These are phyloP conservation scores for Phytophthora pluvialis DNA, from an alignment of 352 stramenopile genomes.

Conservation along the genomic window DNA sequence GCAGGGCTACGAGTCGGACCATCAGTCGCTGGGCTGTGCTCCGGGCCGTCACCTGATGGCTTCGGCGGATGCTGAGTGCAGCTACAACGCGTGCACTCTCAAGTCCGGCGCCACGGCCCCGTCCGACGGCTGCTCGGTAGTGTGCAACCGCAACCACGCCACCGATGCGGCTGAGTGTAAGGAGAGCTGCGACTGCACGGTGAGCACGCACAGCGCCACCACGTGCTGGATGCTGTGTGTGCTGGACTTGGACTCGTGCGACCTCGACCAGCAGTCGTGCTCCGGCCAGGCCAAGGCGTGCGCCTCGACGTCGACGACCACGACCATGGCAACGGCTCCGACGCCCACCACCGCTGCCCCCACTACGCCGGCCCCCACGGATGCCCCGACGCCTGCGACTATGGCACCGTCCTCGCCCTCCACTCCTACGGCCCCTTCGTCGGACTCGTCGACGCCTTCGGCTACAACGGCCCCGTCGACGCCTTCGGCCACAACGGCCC, in stretches of 20 bases:
- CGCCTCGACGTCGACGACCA: conserved; percentile 10
- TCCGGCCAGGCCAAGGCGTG: conserved; percentile 46
- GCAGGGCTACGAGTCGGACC: conserved; percentile 30
- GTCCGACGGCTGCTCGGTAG: conserved; percentile 31
- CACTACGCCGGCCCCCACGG: conserved; percentile 4
- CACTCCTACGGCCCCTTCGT: conserved; percentile 3
- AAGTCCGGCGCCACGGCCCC: conserved; percentile 34
- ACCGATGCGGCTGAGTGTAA: conserved; percentile 33
- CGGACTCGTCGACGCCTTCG: conserved; percentile 10
- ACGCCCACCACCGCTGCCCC: conserved; percentile 22
- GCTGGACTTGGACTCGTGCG: conserved; percentile 43
- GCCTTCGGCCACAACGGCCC: conserved; percentile 5
- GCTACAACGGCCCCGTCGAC: conserved; percentile 14
- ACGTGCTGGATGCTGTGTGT: conserved; percentile 72
- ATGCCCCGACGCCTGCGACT: conserved; percentile 8
- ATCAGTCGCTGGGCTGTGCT: conserved; percentile 45
- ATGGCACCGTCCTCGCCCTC: conserved; percentile 5
- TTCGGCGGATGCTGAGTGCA: conserved; percentile 40
- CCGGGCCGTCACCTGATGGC: conserved; percentile 46
- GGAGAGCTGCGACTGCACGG: conserved; percentile 35
- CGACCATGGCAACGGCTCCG: background rate
- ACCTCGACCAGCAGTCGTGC: conserved; percentile 38
- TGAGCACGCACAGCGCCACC: conserved; percentile 31
- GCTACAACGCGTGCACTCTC: conserved; percentile 36
- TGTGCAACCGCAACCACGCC: conserved; percentile 52